phyloP scores from a whole-genome alignment of 352 stramenopile genomes.

The Phytophthora sansomeana region DNA sequence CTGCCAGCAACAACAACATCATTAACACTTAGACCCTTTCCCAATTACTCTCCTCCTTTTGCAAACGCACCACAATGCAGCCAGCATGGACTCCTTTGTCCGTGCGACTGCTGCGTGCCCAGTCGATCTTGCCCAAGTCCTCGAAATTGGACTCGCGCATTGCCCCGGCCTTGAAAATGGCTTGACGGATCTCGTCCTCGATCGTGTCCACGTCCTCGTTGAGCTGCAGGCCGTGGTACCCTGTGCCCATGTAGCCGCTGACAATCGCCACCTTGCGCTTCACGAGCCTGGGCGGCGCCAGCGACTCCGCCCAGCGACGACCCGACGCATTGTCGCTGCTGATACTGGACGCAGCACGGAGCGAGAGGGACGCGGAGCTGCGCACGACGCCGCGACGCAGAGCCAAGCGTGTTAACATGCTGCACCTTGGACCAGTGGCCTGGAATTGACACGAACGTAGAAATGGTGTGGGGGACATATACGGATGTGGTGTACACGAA shows the following conservation, averaged over 20 bases:
- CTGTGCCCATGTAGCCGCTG: constrained; percentile 82
- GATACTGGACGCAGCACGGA: constrained; percentile 1
- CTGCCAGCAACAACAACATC: constrained; percentile 32
- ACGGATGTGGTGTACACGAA: neutral
- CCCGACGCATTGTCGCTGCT: neutral
- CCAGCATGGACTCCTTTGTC: constrained; percentile 93
- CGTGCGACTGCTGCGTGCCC: constrained; percentile 89
- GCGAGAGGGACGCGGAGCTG: constrained; percentile 11
- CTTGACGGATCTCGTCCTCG: constrained; percentile 81
- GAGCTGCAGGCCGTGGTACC: constrained; percentile 83
- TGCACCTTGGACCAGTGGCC: constrained; percentile 23
- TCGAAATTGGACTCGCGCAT: constrained; percentile 92
- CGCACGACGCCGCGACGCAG: constrained; percentile 14
- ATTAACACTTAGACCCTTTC: constrained; percentile 1
- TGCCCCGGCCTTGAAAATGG: constrained; percentile 80
- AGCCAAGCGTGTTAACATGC: constrained; percentile 38
- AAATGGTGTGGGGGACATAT: neutral
- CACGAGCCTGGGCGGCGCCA: constrained; percentile 44
- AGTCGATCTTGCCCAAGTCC: constrained; percentile 91
- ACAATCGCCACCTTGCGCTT: constrained; percentile 93
- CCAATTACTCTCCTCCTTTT: neutral
- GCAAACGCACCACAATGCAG: constrained; percentile 81
- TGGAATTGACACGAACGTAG: neutral
- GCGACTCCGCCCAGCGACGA: constrained; percentile 11
- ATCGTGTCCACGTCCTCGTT: constrained; percentile 87